These are phyloP conservation scores for Chlorella sp. DNA, from an alignment of 139 green algal genomes.

Conservation along the genomic window DNA sequence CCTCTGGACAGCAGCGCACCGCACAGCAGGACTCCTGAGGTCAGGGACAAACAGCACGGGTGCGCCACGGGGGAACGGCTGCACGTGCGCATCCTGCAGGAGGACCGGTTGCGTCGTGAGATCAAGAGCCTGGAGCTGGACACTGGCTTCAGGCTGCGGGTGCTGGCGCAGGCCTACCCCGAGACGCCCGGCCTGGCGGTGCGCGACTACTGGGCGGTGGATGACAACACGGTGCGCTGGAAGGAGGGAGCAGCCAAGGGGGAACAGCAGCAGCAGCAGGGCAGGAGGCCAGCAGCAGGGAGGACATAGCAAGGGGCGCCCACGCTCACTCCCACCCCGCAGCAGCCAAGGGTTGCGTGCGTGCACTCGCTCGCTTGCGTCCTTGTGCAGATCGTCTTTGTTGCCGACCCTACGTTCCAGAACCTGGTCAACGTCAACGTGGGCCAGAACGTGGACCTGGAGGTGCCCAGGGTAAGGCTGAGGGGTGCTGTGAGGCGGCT, in stretches of 20 bases:
- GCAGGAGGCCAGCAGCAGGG: no score
- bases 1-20: no score
- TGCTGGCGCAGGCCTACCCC: conserved; percentile 97
- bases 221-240: conserved; percentile 88
- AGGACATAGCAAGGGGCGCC: no score
- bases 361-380: no score
- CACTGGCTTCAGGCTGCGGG: conserved; percentile 87
- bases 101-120: conserved; percentile 11
- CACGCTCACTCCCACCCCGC: no score
- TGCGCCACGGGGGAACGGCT: background rate
- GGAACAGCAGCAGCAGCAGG: no score
- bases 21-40: no score
- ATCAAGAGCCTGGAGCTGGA: conserved; percentile 76
- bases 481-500: background rate
- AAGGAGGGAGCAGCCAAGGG: no score
- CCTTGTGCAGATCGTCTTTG: conserved; percentile 92
- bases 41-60: no score
- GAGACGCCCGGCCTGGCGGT: conserved; percentile 90
- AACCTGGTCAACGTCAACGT: conserved; percentile 99
- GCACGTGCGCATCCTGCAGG: background rate
- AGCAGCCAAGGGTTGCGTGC: no score
- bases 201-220: conserved; percentile 94
- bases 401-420: conserved; percentile 71
- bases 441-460: conserved; percentile 81
- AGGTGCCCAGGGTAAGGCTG: conserved; percentile 67